These are phyloP conservation scores for Lecanosticta acicola DNA, from an alignment of 2,329 filamentous ascomycete species.

Conservation along the genomic window DNA sequence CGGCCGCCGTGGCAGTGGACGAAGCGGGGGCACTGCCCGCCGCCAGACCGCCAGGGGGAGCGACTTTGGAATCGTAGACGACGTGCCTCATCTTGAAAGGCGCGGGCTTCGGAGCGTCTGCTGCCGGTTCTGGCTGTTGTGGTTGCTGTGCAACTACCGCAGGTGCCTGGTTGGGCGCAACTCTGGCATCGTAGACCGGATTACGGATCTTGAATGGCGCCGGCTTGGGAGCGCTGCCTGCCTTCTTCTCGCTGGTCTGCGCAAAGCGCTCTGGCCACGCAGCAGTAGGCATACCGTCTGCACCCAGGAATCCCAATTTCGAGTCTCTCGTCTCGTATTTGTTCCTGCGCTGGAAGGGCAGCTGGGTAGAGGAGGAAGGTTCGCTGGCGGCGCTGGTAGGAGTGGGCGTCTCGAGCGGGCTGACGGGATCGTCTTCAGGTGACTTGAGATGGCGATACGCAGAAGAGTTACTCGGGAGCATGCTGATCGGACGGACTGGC, in stretches of 20 bases:
- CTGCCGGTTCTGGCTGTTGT: conserved; percentile 5
- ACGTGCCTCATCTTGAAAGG: conserved; percentile 27
- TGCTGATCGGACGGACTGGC: conserved; percentile 14
- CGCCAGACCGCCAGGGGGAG: conserved; percentile 4
- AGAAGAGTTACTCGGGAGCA: conserved; percentile 11
- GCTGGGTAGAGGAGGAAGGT: conserved; percentile 1
- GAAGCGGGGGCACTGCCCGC: background rate
- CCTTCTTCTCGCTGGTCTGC: conserved; percentile 1
- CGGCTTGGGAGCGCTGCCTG: conserved; percentile 8
- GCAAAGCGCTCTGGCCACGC: conserved; percentile 14
- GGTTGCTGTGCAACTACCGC: conserved; percentile 5
- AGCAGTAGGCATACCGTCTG: conserved; percentile 29
- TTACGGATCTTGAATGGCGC: conserved; percentile 27
- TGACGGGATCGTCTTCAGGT: conserved; percentile 15
- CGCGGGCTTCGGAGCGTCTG: conserved; percentile 13
- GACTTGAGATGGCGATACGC: conserved; percentile 9
- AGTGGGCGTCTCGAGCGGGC: conserved; percentile 4
- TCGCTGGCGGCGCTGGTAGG: background rate
- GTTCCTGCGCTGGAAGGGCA: conserved; percentile 7
- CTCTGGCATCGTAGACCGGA: conserved; percentile 24
- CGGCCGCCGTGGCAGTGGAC: conserved; percentile 2
- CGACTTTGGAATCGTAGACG: conserved; percentile 22
- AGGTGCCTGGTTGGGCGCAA: conserved; percentile 2
- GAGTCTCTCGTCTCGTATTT: conserved; percentile 21
- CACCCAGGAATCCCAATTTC: conserved; percentile 24